Base-by-base conservation (phyloP, 139 green algal genomes). In the Picochlorum sp. region DNA sequence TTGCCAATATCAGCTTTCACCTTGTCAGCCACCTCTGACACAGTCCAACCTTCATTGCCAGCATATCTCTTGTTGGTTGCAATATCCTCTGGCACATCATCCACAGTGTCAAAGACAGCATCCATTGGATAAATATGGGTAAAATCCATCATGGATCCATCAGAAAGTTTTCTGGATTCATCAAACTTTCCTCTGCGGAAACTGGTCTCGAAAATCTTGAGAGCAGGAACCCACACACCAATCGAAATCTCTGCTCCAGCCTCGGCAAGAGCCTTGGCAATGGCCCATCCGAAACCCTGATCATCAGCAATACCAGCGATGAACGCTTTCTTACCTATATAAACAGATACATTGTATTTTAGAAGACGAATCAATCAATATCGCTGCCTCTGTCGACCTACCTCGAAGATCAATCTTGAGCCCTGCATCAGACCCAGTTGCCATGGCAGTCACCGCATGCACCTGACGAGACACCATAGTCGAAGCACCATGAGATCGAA, bases 221-320 rank as follows among this genome's bases (percentile, higher is more conserved):
- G 73, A 3, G 92, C 90, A 24, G 92, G 90, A n/a, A 97, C 94
- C 94, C 94, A 99, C 6, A 97, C 96, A 49, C 94, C 94, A 26
- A 99, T 77, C 7, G 90, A 91, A 37, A 99, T 89, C 57, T 97
- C 87, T 30, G 85, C 85, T n/a, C 94, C 94, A 28, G 94, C 94
- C 73, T 98, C 88, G 28, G 84, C 84, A 50, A 99, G 75, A 0
- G 81, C 78, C 71, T 98, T 99, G 49, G 90, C 84, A 66, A 99
- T 99, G 45, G 87, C 90, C 89, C 89, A 97, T n/a, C 85, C 90
- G 57, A 96, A 97, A 60, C 89, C 89, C 84, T 98, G 85, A 79
- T 99, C 94, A 65, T 99, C 94, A 41, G 94, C 94, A 41, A 99
- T 90, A 41, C 94, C 94, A 38, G 94, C 94, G 41, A 99, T 92